These are phyloP conservation scores for Metschnikowia corniflorae DNA, from an alignment of 805 yeast genomes.

Conservation along the genomic window DNA sequence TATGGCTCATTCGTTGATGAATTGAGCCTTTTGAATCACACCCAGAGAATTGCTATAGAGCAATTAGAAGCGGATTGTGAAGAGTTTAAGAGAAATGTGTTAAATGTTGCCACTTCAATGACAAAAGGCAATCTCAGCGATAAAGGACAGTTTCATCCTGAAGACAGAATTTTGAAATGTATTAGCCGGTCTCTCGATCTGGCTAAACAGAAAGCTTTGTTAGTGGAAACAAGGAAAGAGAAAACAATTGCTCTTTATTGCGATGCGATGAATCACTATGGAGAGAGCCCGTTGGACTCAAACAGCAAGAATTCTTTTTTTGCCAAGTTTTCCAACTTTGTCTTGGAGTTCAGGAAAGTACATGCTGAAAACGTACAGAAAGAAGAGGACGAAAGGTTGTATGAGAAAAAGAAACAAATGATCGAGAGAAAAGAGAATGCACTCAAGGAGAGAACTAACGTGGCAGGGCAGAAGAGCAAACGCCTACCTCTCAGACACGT, in stretches of 20 bases:
- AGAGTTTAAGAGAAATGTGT: conserved; percentile 56
- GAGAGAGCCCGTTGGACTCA: conserved; percentile 80
- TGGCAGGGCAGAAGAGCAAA: conserved; percentile 7
- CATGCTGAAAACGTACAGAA: conserved; percentile 70
- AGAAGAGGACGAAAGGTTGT: conserved; percentile 70
- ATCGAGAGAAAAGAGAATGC: conserved; percentile 24
- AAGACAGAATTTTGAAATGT: conserved; percentile 62
- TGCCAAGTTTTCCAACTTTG: conserved; percentile 73
- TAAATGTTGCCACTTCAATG: conserved; percentile 69
- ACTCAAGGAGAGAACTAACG: conserved; percentile 10
- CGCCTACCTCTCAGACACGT: conserved; percentile 7
- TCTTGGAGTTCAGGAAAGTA: conserved; percentile 75
- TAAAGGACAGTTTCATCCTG: conserved; percentile 73
- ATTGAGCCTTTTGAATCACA: conserved; percentile 51
- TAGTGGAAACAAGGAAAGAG: conserved; percentile 60
- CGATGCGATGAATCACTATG: conserved; percentile 74
- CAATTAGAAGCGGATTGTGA: conserved; percentile 72
- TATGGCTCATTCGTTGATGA: conserved; percentile 74
- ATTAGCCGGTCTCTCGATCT: conserved; percentile 67
- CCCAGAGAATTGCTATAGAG: conserved; percentile 76
- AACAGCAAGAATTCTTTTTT: conserved; percentile 68
- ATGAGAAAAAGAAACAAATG: conserved; percentile 34
- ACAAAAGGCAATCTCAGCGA: conserved; percentile 85
- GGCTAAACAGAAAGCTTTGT: conserved; percentile 67
- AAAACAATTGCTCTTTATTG: conserved; percentile 64